Evolutionary conservation across 768 basidiomycete species (phyloP).

Genomic region (Amanita exitialis): DNA sequence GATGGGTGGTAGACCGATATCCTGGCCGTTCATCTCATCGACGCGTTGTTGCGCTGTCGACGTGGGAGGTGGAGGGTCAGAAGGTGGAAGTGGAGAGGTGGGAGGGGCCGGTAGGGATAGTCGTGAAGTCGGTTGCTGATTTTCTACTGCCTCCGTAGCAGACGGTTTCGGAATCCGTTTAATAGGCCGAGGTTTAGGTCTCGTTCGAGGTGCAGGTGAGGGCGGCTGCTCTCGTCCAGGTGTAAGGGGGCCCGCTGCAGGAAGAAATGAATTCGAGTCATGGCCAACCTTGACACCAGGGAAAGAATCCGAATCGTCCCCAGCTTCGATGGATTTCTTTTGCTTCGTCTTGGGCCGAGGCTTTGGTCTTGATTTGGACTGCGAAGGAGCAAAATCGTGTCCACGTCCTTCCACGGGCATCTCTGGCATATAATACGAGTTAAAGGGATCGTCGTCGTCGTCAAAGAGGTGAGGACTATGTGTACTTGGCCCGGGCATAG

Average conservation of each 20-base stretch:
- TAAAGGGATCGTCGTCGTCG: slow-evolving; percentile 29
- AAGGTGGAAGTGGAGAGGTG: slow-evolving; percentile 20
- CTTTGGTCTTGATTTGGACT: slow-evolving; percentile 20
- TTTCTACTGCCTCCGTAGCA: slow-evolving; percentile 1
- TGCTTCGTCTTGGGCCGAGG: slow-evolving; percentile 15
- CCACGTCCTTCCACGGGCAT: slow-evolving; percentile 17
- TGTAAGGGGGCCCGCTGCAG: neutral
- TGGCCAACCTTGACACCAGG: slow-evolving; percentile 11
- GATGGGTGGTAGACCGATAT: slow-evolving; percentile 20
- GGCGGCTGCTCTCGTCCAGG: neutral
- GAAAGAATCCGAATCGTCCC: slow-evolving; percentile 9
- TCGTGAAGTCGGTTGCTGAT: slow-evolving; percentile 11
- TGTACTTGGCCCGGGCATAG: neutral
- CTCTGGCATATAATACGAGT: slow-evolving; percentile 17
- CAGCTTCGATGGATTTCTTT: slow-evolving; percentile 9
- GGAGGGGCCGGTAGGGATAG: slow-evolving; percentile 11
- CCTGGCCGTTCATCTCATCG: slow-evolving; percentile 7
- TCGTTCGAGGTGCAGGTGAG: neutral
- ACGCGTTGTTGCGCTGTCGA: slow-evolving; percentile 1
- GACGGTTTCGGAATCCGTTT: slow-evolving; percentile 10
- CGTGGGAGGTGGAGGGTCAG: slow-evolving; percentile 24
- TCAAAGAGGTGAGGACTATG: slow-evolving; percentile 1
- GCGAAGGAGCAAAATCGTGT: slow-evolving; percentile 20
- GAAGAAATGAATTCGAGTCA: slow-evolving; percentile 1
- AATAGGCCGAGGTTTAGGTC: slow-evolving; percentile 8